A percentile compares a stretch with the other conserved stretches of the same genome.
Evolutionary conservation across 495 filamentous ascomycete genomes (phyloP).

Genomic region (Penicillium paxilli): DNA sequence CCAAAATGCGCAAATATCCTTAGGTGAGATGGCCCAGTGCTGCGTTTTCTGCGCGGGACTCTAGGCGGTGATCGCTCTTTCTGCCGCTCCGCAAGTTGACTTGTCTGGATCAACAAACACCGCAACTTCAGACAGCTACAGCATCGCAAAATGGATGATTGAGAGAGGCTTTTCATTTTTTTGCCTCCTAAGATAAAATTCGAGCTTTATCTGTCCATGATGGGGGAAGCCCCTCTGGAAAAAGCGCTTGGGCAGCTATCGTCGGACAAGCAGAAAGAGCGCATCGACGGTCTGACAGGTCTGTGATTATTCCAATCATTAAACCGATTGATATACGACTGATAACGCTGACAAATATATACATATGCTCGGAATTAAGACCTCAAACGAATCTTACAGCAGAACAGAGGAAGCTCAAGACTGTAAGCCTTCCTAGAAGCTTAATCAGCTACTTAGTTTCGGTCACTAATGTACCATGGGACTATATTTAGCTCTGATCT

Average conservation of each 20-base stretch:
- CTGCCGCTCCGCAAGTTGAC: constrained; percentile 19
- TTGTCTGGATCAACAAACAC: constrained; percentile 13
- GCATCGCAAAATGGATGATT: constrained; percentile 1
- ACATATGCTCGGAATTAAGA: too few relatives aligned
- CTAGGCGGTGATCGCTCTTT: constrained; percentile 17
- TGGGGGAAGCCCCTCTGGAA: constrained; percentile 42
- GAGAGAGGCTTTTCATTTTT: not conserved
- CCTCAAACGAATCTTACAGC: constrained; percentile 62
- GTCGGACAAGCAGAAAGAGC: constrained; percentile 56
- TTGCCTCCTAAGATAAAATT: too few relatives aligned
- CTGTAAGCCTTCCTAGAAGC: constrained; percentile 44
- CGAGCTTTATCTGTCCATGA: constrained; percentile 1
- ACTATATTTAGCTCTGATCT: constrained; percentile 45
- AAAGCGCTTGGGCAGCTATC: constrained; percentile 41
- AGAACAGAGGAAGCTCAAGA: constrained; percentile 56
- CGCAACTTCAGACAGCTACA: not conserved
- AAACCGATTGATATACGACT: constrained; percentile 12
- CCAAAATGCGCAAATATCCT: too few relatives aligned
- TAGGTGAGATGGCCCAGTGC: too few relatives aligned
- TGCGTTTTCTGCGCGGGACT: not conserved
- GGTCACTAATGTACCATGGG: constrained; percentile 14
- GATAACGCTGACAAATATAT: too few relatives aligned
- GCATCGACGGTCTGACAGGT: constrained; percentile 54
- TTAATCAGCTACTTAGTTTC: not conserved
- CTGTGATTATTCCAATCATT: constrained; percentile 3